These are phyloP conservation scores for Salvia sclarea DNA, from an alignment of 305 asterid species.

Conservation along the genomic window DNA sequence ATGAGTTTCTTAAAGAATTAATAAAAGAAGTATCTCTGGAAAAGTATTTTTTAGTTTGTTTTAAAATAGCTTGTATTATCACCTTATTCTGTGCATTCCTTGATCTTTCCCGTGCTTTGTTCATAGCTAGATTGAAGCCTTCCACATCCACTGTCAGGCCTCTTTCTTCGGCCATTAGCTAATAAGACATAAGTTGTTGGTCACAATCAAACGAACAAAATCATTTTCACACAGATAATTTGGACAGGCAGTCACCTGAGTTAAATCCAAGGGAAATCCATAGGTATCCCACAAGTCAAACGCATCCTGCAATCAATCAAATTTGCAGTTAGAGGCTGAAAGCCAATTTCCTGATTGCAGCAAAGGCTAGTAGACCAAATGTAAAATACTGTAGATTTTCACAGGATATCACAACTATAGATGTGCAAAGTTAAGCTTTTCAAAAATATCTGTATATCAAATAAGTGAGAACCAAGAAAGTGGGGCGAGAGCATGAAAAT, in stretches of 20 bases:
- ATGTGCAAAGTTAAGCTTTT: not conserved
- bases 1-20: not conserved
- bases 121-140: slow-evolving; percentile 76
- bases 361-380: slow-evolving; percentile 10
- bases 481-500: not conserved
- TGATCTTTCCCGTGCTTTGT: slow-evolving; percentile 88
- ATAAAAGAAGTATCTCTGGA: not conserved
- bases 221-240: not conserved
- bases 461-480: not conserved
- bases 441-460: not conserved
- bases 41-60: slow-evolving; percentile 5
- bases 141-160: slow-evolving; percentile 78
- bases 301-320: slow-evolving; percentile 72
- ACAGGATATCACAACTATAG: slow-evolving; percentile 16
- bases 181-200: slow-evolving; percentile 36
- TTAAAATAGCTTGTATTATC: slow-evolving; percentile 21
- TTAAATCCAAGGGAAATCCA: slow-evolving; percentile 96
- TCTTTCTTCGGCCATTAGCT: slow-evolving; percentile 98
- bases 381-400: not conserved
- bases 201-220: slow-evolving; percentile 24
- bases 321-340: slow-evolving; percentile 31
- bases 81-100: slow-evolving; percentile 96
- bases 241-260: slow-evolving; percentile 64
- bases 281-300: slow-evolving; percentile 96
- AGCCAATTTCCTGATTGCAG: not conserved